Percentiles rank a stretch among this genome's conserved stretches.
Evolutionary conservation across 2,329 filamentous ascomycete species (phyloP).

Genomic region (Cladosporium sp.): DNA sequence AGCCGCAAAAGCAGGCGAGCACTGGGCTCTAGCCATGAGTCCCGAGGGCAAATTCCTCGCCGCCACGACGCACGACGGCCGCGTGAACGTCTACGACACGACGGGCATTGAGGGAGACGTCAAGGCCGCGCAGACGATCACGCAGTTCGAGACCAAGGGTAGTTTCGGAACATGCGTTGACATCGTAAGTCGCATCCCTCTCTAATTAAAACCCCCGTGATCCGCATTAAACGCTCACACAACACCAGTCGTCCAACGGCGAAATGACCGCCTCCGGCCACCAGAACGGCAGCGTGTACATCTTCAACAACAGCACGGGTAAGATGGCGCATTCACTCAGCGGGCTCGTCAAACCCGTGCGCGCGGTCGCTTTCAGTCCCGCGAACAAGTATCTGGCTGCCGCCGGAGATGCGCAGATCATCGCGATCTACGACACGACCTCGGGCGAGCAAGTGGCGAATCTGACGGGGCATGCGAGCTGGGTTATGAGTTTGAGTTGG

Average conservation of each 20-base stretch:
- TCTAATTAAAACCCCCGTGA: no score
- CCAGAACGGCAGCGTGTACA: constrained; percentile 85
- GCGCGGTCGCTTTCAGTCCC: constrained; percentile 83
- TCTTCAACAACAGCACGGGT: constrained; percentile 90
- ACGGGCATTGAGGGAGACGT: constrained; percentile 32
- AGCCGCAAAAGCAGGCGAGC: constrained; percentile 61
- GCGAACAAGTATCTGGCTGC: constrained; percentile 80
- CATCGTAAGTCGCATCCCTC: constrained; percentile 60
- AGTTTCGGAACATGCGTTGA: constrained; percentile 90
- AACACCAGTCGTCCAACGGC: constrained; percentile 65
- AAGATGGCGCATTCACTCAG: constrained; percentile 81
- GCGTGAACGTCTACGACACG: constrained; percentile 82
- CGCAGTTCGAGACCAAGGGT: constrained; percentile 86
- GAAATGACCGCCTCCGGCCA: constrained; percentile 87
- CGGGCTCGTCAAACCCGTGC: constrained; percentile 84
- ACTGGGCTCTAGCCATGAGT: constrained; percentile 86
- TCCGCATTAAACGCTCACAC: no score
- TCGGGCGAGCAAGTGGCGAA: constrained; percentile 92
- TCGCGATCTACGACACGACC: constrained; percentile 86
- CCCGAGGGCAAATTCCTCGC: constrained; percentile 80
- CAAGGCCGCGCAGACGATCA: constrained; percentile 55
- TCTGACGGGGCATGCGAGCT: constrained; percentile 72
- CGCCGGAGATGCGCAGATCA: constrained; percentile 81
- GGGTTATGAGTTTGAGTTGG: constrained; percentile 92
- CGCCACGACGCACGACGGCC: constrained; percentile 82